phyloP scores from a whole-genome alignment of 2,329 filamentous ascomycete genomes.

The Cladosporium austrohemisphaericum region DNA sequence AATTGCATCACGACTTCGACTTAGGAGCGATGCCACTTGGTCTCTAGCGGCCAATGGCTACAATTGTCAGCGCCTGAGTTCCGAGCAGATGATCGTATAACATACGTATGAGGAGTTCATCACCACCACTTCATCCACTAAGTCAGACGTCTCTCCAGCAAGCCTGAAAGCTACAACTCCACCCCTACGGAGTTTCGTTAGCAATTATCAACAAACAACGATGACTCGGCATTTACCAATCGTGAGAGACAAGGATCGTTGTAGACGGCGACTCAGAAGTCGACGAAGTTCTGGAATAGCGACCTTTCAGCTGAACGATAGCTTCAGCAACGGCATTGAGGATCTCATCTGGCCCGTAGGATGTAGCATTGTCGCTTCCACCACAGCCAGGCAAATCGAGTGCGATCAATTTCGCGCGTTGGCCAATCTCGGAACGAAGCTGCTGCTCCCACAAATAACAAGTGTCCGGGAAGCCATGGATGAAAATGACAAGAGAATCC shows the following conservation, averaged over 20 bases:
- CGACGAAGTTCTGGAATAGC: slow-evolving; percentile 34
- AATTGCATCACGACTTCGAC: not conserved
- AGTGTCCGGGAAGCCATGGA: slow-evolving; percentile 60
- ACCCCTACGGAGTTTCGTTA: slow-evolving; percentile 42
- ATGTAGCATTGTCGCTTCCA: slow-evolving; percentile 50
- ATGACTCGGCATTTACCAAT: not conserved
- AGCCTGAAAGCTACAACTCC: slow-evolving; percentile 52
- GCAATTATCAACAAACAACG: not conserved
- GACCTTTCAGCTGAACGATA: slow-evolving; percentile 48
- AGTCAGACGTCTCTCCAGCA: slow-evolving; percentile 54
- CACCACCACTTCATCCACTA: slow-evolving; percentile 55
- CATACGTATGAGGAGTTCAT: slow-evolving; percentile 53
- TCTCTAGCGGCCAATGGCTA: not conserved
- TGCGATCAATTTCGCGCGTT: slow-evolving; percentile 48
- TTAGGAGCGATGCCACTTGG: not conserved
- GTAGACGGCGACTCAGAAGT: not conserved
- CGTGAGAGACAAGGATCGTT: slow-evolving; percentile 2
- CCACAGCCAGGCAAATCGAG: slow-evolving; percentile 59
- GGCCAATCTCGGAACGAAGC: slow-evolving; percentile 39
- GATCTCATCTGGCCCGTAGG: slow-evolving; percentile 50
- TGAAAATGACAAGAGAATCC: slow-evolving; percentile 47
- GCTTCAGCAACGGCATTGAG: slow-evolving; percentile 54
- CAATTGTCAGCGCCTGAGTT: not conserved
- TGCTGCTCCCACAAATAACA: slow-evolving; percentile 53
- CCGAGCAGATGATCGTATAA: not conserved